A percentile compares a stretch with the other conserved stretches of the same genome.
Evolutionary conservation across 139 green algal genomes (phyloP).

Genomic region (Asterochloris erici): DNA sequence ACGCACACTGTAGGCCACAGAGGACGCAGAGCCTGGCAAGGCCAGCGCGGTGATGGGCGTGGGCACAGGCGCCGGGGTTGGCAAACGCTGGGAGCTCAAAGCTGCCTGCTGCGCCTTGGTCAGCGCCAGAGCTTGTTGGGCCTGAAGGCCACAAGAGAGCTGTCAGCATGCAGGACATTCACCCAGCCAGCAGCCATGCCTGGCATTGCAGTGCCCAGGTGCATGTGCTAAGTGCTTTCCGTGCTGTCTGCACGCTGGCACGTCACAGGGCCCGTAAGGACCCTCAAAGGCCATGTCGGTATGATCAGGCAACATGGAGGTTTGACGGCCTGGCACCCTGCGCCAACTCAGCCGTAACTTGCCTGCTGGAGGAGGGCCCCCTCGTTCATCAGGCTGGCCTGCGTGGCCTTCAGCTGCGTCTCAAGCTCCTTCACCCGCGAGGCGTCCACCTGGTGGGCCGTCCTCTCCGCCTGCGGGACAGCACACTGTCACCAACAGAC

Average conservation of each 20-base stretch:
- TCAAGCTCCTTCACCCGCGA: conserved; percentile 2
- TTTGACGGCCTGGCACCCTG: no score
- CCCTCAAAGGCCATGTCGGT: no score
- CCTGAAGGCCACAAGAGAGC: background rate
- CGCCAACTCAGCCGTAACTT: background rate
- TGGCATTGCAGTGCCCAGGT: background rate
- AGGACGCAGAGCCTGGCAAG: background rate
- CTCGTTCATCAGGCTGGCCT: conserved; percentile 10
- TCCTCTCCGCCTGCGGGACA: background rate
- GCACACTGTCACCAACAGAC: no score
- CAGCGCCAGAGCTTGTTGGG: background rate
- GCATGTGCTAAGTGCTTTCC: no score
- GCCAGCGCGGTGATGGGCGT: background rate
- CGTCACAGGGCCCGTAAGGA: no score
- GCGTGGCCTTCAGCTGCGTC: background rate
- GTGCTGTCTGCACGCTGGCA: no score
- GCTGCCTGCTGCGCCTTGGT: background rate
- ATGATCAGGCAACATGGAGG: no score
- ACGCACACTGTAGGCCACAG: background rate
- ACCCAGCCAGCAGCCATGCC: background rate
- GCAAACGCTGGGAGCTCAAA: background rate
- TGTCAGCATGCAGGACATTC: background rate
- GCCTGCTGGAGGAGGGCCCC: conserved; percentile 12
- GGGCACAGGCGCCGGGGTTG: background rate
- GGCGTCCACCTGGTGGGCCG: conserved; percentile 4